Conservation (phyloP, 164 flowering plant species). For the Piper betle region DNA sequence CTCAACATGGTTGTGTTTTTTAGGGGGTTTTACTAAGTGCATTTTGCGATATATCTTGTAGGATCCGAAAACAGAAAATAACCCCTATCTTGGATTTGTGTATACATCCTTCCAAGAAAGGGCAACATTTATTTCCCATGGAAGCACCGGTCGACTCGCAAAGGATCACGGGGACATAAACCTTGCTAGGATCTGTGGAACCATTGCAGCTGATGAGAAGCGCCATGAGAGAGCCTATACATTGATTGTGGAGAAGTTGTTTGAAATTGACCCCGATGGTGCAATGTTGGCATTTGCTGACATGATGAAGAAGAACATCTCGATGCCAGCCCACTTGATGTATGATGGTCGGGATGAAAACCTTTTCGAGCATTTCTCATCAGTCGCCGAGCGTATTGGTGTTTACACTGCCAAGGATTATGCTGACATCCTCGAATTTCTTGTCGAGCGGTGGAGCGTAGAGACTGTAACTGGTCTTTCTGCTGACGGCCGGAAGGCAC, state of each 20-base stretch:
- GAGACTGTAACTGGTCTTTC: conserved; percentile 50
- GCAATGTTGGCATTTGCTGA: conserved; percentile 41
- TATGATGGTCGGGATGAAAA: conserved; percentile 38
- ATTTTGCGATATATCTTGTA: conserved; percentile 4
- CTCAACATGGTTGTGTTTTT: no score
- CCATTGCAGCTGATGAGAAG: conserved; percentile 63
- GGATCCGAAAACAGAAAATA: conserved; percentile 72
- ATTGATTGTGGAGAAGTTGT: conserved; percentile 56
- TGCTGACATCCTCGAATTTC: conserved; percentile 58
- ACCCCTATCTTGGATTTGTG: conserved; percentile 65
- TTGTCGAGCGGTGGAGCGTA: conserved; percentile 59
- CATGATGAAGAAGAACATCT: conserved; percentile 58
- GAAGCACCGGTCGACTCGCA: conserved; percentile 61
- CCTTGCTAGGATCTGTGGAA: conserved; percentile 69
- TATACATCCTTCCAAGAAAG: conserved; percentile 81
- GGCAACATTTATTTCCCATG: conserved; percentile 67
- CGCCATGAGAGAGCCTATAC: conserved; percentile 65
- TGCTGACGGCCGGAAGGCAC: conserved; percentile 49
- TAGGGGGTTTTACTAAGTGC: no score
- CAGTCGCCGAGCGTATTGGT: conserved; percentile 60
- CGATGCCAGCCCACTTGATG: conserved; percentile 58
- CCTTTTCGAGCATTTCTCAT: conserved; percentile 44
- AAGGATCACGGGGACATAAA: conserved; percentile 54
- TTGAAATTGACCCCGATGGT: conserved; percentile 61
- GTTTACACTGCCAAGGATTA: conserved; percentile 53